Base-by-base conservation (phyloP, 208 protist species). In the Trypanosoma vivax region DNA sequence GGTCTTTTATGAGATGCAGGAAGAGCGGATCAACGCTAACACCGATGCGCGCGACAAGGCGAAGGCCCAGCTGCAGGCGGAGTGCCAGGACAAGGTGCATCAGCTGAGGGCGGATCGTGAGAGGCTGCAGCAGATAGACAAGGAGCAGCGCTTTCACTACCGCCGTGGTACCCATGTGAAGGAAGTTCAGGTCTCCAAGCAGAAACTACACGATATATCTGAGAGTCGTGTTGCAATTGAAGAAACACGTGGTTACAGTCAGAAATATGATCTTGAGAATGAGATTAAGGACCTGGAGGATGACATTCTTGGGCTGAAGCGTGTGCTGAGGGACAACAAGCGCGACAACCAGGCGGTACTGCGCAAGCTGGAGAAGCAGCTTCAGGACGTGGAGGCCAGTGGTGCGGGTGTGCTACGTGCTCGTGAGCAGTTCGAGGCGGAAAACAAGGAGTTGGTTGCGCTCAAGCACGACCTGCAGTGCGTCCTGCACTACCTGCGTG, bases 381-480 rank as follows among this genome's bases (percentile, higher is more conserved):
- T 92, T 21, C 54, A 73, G 55, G 70, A 58, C 3, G 57, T 72
- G n/a, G 65, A 72, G 55, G 71, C 69, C 1, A 78, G 79, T 38
- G 78, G 80, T 25, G 49, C 63, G 28, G 77, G 86, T 13, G 80
- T 70, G 13, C 75, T 66, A 43, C 76, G 83, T 52, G 65, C 81
- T 50, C 72, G 73, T 42, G 69, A 70, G 60, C 56, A 60, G 37
- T 68, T 88, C 41, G 42, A 65, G 28, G 73, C 73, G 59, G 81
- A 92, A 54, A 62, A 76, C 33, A 65, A 83, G 33, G 69, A 86
- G 54, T 60, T 92, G 24, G 77, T 67, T 25, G 64, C 47, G 24
- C 70, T 92, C 46, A 86, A 86, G 64, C 70, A 72, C 0, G 85
- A 92, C 29, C 61, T 92, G 11, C 78, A 88, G 65, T 73, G 63